Percentiles rank a stretch among this genome's conserved stretches.
Evolutionary conservation across 768 basidiomycete species (phyloP).

Genomic region (Rossbeevera mucosa): DNA sequence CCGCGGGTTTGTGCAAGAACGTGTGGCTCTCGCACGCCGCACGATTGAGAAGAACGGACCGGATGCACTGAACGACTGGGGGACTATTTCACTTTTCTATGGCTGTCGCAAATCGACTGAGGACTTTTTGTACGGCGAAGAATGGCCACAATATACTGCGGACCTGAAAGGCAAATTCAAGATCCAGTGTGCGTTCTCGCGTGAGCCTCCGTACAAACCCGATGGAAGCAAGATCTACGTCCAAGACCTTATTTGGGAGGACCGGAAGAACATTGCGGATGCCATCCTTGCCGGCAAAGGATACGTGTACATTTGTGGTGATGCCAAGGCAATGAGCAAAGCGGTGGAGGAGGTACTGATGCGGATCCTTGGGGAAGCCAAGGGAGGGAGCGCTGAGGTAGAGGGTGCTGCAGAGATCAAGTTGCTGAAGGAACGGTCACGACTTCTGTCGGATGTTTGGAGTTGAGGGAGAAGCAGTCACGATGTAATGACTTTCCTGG

Average conservation of each 20-base stretch:
- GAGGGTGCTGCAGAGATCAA: conserved; percentile 93
- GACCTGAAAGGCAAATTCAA: conserved; percentile 91
- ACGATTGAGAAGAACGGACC: conserved; percentile 94
- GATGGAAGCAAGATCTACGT: conserved; percentile 97
- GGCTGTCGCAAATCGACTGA: conserved; percentile 86
- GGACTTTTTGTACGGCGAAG: conserved; percentile 92
- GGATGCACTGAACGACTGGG: conserved; percentile 94
- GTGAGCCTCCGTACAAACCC: conserved; percentile 77
- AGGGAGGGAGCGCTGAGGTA: conserved; percentile 82
- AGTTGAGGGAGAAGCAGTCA: conserved; percentile 44
- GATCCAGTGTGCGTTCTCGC: conserved; percentile 87
- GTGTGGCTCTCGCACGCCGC: conserved; percentile 91
- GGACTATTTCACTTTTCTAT: conserved; percentile 90
- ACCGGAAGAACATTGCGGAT: conserved; percentile 76
- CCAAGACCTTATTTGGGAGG: conserved; percentile 93
- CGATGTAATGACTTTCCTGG: background rate
- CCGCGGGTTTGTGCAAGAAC: conserved; percentile 98
- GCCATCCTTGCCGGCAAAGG: conserved; percentile 92
- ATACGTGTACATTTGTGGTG: conserved; percentile 96
- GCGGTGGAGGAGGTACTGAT: conserved; percentile 88
- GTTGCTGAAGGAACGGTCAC: conserved; percentile 88
- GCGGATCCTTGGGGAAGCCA: conserved; percentile 83
- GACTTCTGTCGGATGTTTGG: conserved; percentile 87
- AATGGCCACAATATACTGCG: conserved; percentile 84
- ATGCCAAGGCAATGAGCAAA: conserved; percentile 95